These are phyloP conservation scores for Leccinum subrobustum DNA, from an alignment of 1,284 basidiomycete species.

Conservation along the genomic window DNA sequence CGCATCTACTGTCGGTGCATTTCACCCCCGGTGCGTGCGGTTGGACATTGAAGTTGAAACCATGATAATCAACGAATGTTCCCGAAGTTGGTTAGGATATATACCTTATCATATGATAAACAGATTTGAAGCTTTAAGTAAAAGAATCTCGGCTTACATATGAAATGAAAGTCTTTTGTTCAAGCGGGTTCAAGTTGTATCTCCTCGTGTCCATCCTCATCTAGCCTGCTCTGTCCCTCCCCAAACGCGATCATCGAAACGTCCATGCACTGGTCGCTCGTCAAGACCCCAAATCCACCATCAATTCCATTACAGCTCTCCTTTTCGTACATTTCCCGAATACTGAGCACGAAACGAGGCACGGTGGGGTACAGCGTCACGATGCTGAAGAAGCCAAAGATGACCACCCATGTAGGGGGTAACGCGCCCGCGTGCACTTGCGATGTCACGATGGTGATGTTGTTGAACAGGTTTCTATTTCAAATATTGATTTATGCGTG, in stretches of 20 bases:
- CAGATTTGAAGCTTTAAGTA: too few relatives aligned
- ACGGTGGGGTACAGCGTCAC: neutral
- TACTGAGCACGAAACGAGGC: neutral
- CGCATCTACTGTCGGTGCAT: too few relatives aligned
- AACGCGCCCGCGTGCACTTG: neutral
- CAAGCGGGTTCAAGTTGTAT: neutral
- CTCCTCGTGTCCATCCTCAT: neutral
- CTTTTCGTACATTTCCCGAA: neutral
- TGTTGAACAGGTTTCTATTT: neutral
- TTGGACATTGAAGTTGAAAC: too few relatives aligned
- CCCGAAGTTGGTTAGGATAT: too few relatives aligned
- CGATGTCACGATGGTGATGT: neutral
- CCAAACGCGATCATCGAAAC: neutral
- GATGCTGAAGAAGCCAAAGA: neutral
- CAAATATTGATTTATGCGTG: neutral
- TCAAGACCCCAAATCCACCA: neutral
- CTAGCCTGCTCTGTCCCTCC: neutral
- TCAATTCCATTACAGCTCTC: neutral
- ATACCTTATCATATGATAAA: neutral
- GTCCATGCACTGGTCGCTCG: neutral
- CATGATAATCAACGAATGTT: too few relatives aligned
- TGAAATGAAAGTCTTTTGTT: neutral
- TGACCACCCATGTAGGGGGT: neutral
- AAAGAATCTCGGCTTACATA: neutral
- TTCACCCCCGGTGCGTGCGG: too few relatives aligned